These are phyloP conservation scores for Lagenidium sp. DNA, from an alignment of 352 stramenopile species.

Conservation along the genomic window DNA sequence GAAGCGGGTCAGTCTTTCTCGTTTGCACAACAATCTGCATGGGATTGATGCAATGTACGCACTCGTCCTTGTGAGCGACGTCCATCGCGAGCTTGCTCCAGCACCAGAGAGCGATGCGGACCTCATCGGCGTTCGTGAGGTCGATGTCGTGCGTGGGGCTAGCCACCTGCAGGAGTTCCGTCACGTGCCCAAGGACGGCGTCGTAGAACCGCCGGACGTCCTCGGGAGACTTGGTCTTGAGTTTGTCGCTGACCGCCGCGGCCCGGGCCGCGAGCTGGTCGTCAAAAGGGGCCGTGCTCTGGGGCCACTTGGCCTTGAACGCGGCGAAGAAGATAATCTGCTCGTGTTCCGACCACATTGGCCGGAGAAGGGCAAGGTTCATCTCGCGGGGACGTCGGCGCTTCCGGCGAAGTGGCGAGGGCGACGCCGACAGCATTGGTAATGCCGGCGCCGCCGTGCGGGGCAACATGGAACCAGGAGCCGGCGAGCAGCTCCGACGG, in stretches of 20 bases:
- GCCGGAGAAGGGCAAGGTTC: too few species aligned
- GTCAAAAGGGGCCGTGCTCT: neutral
- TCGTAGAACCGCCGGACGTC: conserved; percentile 57
- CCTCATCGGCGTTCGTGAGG: conserved; percentile 50
- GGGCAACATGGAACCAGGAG: too few species aligned
- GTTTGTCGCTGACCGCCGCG: conserved; percentile 47
- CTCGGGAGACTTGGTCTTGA: conserved; percentile 49
- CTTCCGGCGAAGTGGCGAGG: conserved; percentile 1
- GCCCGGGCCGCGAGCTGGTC: conserved; percentile 33
- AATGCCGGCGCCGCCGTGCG: too few species aligned
- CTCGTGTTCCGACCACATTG: conserved; percentile 50
- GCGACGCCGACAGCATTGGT: neutral
- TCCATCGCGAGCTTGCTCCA: conserved; percentile 54
- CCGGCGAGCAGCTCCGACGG: too few species aligned
- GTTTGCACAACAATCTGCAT: too few species aligned
- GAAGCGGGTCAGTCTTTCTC: too few species aligned
- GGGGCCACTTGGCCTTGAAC: conserved; percentile 61
- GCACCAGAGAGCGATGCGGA: conserved; percentile 67
- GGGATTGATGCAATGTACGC: too few species aligned
- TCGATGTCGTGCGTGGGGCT: conserved; percentile 50
- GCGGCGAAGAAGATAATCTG: conserved; percentile 57
- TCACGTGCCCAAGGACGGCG: conserved; percentile 35
- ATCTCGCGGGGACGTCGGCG: conserved; percentile 5
- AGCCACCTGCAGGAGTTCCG: conserved; percentile 25
- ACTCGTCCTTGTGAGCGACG: too few species aligned